Evolutionary conservation across 805 yeast genomes (phyloP), one percentile per base, ranked within the genome.

Genomic region (Metschnikowia similis): DNA sequence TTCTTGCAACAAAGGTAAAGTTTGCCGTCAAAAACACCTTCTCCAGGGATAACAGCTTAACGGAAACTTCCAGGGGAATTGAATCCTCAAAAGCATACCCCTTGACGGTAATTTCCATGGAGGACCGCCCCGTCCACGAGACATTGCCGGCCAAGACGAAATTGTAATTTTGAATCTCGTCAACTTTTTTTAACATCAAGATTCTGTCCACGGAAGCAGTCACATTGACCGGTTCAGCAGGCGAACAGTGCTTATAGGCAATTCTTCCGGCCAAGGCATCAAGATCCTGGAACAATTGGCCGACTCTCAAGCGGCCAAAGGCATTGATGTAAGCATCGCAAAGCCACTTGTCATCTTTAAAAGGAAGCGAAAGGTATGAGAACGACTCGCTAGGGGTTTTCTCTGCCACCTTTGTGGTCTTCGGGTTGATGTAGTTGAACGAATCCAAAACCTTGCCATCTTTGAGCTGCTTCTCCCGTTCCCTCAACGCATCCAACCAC

Each of bases 131-230:
- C 0, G 97, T 91, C 89, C 96, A 91, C 8, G 95, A 84, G 39
- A 90, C 97, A 46, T 84, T 76, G n/a, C 98, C 98, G 30, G 94
- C 90, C 53, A 91, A 70, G 29, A 89, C 77, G 59, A 92, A 84
- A 67, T 89, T 89, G 68, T 79, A 85, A 54, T 82, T 80, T 49
- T 77, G 74, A 53, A 90, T 81, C 59, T 85, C 89, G 60, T 89
- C 96, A 37, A 90, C 80, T 58, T 89, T 84, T 66, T 86, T 87
- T 51, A 89, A 81, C 82, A 91, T 83, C 64, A 87, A 87, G 56
- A 91, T 89, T 56, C 97, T 75, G 69, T 92, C 97, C 28, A 91
- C 97, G 28, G 94, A 84, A 1, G 97, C 97, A 8, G 98, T 91
- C 39, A 91, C 98, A 64, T 91, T 87, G 67, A 90, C 89, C 9